A percentile compares a stretch with the other conserved stretches of the same genome.
These are phyloP conservation scores for Starmerella tilneyi DNA, from an alignment of 805 yeast genomes.

Conservation along the genomic window DNA sequence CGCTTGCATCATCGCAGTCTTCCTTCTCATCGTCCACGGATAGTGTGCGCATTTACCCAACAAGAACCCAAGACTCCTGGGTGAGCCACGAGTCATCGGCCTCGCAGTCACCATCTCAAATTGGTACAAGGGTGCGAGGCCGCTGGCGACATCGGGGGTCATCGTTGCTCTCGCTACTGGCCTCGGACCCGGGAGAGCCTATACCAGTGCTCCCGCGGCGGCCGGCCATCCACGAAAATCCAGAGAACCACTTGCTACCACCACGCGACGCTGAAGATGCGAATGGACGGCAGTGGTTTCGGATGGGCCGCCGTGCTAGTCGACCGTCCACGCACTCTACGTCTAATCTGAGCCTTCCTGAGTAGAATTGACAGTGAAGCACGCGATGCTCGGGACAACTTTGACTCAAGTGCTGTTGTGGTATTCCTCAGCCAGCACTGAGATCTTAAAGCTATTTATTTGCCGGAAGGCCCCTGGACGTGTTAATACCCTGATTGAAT, in stretches of 20 bases:
- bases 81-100: background rate
- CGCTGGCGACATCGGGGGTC: constrained; percentile 4
- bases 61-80: constrained; percentile 3
- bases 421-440: too few relatives aligned
- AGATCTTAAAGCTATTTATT: too few relatives aligned
- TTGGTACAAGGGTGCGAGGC: background rate
- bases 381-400: too few relatives aligned
- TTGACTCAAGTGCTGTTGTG: too few relatives aligned
- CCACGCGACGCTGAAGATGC: constrained; percentile 4
- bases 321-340: too few relatives aligned
- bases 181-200: background rate
- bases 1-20: background rate
- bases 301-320: too few relatives aligned
- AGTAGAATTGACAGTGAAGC: too few relatives aligned
- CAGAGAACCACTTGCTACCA: background rate
- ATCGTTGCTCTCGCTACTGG: background rate
- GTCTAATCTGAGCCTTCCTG: too few relatives aligned
- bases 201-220: background rate
- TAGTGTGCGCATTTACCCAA: constrained; percentile 9
- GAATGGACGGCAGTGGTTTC: too few relatives aligned
- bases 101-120: background rate
- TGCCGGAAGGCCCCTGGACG: too few relatives aligned
- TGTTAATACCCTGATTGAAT: too few relatives aligned
- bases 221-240: background rate
- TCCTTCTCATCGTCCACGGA: constrained; percentile 5